These are phyloP conservation scores for Lagenidium giganteum DNA, from an alignment of 352 stramenopile genomes.

Conservation along the genomic window DNA sequence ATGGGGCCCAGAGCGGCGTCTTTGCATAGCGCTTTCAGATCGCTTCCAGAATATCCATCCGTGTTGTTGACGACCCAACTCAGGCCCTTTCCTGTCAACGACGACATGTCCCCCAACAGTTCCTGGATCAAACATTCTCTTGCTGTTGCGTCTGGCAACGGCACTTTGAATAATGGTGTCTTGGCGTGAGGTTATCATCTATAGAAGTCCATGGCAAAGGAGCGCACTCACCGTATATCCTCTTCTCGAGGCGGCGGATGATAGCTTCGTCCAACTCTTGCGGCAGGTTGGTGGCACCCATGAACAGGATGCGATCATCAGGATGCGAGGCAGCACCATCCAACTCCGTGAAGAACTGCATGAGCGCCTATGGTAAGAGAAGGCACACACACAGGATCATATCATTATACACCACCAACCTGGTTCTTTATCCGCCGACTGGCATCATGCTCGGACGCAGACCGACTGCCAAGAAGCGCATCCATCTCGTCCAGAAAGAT, in stretches of 20 bases:
- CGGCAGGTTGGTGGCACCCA: conserved; percentile 85
- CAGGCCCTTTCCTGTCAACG: conserved; percentile 53
- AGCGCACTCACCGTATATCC: conserved; percentile 71
- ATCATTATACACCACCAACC: conserved; percentile 17
- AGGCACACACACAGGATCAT: background rate
- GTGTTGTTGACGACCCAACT: conserved; percentile 64
- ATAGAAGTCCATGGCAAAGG: background rate
- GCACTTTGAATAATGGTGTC: no score
- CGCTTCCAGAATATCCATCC: conserved; percentile 80
- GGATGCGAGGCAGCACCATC: conserved; percentile 68
- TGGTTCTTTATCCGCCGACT: conserved; percentile 89
- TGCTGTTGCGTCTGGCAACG: conserved; percentile 52
- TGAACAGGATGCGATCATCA: conserved; percentile 81
- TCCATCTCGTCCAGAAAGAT: conserved; percentile 92
- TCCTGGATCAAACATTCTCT: conserved; percentile 50
- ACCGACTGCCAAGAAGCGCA: conserved; percentile 70
- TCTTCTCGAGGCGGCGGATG: conserved; percentile 80
- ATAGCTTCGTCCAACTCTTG: conserved; percentile 86
- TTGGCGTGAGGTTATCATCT: no score
- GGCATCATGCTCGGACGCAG: conserved; percentile 77
- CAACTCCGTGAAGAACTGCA: conserved; percentile 84
- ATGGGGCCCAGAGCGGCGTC: conserved; percentile 92
- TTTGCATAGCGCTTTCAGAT: conserved; percentile 92
- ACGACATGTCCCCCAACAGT: conserved; percentile 54
- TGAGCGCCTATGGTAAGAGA: no score